Evolutionary conservation across 106 monocot species (phyloP).

Genomic region (Dendrobium officinale): DNA sequence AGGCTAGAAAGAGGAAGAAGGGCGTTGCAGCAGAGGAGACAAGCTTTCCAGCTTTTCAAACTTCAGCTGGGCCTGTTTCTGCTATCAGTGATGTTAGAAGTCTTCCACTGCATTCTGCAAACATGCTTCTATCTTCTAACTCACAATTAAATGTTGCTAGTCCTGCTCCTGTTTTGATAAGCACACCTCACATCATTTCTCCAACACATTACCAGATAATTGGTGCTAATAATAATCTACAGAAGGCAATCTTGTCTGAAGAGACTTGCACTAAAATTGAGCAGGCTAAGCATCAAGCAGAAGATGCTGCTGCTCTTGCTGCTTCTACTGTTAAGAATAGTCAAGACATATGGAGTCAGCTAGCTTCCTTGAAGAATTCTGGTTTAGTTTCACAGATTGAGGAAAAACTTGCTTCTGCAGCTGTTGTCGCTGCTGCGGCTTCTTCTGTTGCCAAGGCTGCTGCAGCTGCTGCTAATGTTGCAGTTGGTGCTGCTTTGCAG

Average conservation of each 20-base stretch:
- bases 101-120: constrained; percentile 11
- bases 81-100: constrained; percentile 13
- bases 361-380: constrained; percentile 42
- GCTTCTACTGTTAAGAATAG: constrained; percentile 57
- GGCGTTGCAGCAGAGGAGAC: constrained; percentile 10
- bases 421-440: constrained; percentile 72
- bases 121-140: constrained; percentile 14
- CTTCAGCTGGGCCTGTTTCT: constrained; percentile 19
- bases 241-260: constrained; percentile 48
- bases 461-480: constrained; percentile 86
- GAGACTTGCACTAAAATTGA: constrained; percentile 58
- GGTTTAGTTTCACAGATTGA: constrained; percentile 51
- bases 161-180: constrained; percentile 16
- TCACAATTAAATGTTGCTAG: constrained; percentile 19
- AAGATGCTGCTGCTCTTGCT: constrained; percentile 74
- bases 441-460: constrained; percentile 91
- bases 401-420: constrained; percentile 77
- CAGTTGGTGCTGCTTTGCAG: constrained; percentile 75
- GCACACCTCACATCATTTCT: constrained; percentile 11
- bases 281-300: constrained; percentile 71
- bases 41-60: constrained; percentile 21
- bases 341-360: constrained; percentile 70
- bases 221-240: constrained; percentile 16
- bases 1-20: constrained; percentile 60
- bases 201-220: constrained; percentile 38